Evolutionary conservation across 1,139 yeast genomes (phyloP), one percentile per base, ranked within the genome.

Genomic region (Scheffersomyces segobiensis): DNA sequence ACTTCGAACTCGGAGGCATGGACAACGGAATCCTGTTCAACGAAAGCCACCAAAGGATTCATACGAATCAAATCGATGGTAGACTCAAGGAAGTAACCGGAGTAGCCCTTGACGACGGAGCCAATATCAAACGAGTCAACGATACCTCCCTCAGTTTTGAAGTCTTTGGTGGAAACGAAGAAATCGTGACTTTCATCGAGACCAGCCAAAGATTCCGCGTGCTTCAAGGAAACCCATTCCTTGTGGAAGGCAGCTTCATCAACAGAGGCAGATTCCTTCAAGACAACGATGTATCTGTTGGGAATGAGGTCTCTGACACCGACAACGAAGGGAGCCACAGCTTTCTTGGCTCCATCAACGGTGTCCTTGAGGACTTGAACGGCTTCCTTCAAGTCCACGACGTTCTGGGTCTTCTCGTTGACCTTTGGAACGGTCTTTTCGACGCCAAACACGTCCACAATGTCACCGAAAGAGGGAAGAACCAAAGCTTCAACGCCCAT

Each of bases 1-100:
- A 84, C 67, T 58, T 79, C 79, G 64, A 86, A 85, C 66, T 88
- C 89, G 60, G 79, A 76, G 55, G 93, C 85, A 64, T 81, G 78
- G 56, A 93, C 97, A 62, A 83, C 77, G 5, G 96, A 89, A 74
- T 93, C 97, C 65, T 82, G 81, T 81, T 93, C 98, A 62, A 93
- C 87, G 67, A 85, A 87, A 54, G 87, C 86, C 59, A 93, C 92
- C 58, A 84, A 80, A n/a, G 93, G 93, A 70, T 86, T 85, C 63
- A 80, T 78, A 69, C 93, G 87, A 66, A 95, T 85, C 67, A 86
- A 76, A 55, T 89, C 89, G 58, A 93, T 75, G 55, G 93, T 87
- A 56, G 85, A 86, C 54, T 87, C 87, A 61, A 89, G 83, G 78
- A 93, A 90, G 73, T 79, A 83, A 57, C 97, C 98, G 55, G 88